Conservation (phyloP, 305 asterid genomes). For the Withania somnifera region DNA sequence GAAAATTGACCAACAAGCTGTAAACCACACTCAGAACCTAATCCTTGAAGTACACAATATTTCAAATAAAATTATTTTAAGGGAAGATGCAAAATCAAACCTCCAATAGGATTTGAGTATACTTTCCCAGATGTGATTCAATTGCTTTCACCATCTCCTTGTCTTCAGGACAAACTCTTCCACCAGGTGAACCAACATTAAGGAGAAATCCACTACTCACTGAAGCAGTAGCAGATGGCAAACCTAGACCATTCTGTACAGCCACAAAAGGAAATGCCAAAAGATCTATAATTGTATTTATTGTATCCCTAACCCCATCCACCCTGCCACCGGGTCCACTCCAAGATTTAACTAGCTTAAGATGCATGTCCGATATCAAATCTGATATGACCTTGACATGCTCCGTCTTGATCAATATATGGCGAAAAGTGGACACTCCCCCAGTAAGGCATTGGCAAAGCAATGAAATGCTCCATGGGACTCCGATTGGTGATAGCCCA, state of each 20-base stretch:
- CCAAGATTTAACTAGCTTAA: constrained; percentile 70
- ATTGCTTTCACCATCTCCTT: constrained; percentile 88
- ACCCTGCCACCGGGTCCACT: constrained; percentile 93
- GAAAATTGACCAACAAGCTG: background rate
- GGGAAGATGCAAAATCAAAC: constrained; percentile 25
- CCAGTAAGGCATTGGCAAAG: constrained; percentile 95
- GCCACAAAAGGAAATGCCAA: constrained; percentile 97
- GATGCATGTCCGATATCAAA: constrained; percentile 65
- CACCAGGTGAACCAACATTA: constrained; percentile 95
- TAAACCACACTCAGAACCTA: background rate
- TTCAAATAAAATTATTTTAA: background rate
- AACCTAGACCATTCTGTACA: constrained; percentile 72
- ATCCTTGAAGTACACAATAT: background rate
- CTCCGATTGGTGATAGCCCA: constrained; percentile 81
- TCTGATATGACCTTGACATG: constrained; percentile 60
- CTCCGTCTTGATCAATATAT: constrained; percentile 67
- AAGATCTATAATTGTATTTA: constrained; percentile 82
- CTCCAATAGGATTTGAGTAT: constrained; percentile 88
- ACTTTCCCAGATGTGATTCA: constrained; percentile 75
- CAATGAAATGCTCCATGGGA: constrained; percentile 81
- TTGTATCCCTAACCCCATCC: constrained; percentile 67
- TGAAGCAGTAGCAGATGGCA: constrained; percentile 86
- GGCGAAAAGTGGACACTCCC: constrained; percentile 77
- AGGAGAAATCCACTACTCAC: constrained; percentile 90
- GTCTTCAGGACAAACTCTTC: constrained; percentile 80